These are phyloP conservation scores for Blastocrithidia nonstop DNA, from an alignment of 208 protist genomes.

Conservation along the genomic window DNA sequence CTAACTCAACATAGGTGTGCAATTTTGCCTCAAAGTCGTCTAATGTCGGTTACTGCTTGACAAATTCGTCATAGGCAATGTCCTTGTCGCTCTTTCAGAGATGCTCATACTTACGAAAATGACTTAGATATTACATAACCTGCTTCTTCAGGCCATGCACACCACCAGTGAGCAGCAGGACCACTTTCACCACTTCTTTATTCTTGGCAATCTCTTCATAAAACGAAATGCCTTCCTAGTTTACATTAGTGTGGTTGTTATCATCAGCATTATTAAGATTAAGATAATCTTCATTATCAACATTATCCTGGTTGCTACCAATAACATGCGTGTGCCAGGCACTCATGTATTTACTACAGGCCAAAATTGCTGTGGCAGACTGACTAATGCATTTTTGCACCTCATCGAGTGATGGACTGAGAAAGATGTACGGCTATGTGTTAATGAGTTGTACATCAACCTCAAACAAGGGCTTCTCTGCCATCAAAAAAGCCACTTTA, in stretches of 20 bases:
- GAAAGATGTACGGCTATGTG: slow-evolving; percentile 80
- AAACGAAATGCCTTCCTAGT: slow-evolving; percentile 55
- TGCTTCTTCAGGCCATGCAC: slow-evolving; percentile 88
- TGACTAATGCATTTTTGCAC: slow-evolving; percentile 93
- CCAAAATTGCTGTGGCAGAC: slow-evolving; percentile 79
- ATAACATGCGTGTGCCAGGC: slow-evolving; percentile 43
- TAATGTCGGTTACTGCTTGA: slow-evolving; percentile 54
- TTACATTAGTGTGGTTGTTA: slow-evolving; percentile 10
- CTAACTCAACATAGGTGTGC: slow-evolving; percentile 74
- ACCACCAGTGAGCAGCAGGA: slow-evolving; percentile 88
- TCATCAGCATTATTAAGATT: neutral
- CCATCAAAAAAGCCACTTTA: slow-evolving; percentile 83
- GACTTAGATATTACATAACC: slow-evolving; percentile 83
- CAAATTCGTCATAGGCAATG: slow-evolving; percentile 84
- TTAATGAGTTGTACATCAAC: slow-evolving; percentile 88
- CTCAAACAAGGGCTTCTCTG: slow-evolving; percentile 91
- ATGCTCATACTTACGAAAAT: slow-evolving; percentile 87
- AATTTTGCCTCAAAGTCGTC: slow-evolving; percentile 90
- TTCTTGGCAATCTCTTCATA: slow-evolving; percentile 90
- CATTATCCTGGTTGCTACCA: neutral
- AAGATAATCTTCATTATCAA: too few relatives aligned
- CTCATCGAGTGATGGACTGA: slow-evolving; percentile 90
- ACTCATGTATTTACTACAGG: slow-evolving; percentile 83
- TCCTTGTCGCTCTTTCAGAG: slow-evolving; percentile 93
- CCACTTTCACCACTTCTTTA: slow-evolving; percentile 88